Percentiles rank a stretch among this genome's conserved stretches.
phyloP scores from a whole-genome alignment of 768 basidiomycete species.

The Lactarius deliciosus region DNA sequence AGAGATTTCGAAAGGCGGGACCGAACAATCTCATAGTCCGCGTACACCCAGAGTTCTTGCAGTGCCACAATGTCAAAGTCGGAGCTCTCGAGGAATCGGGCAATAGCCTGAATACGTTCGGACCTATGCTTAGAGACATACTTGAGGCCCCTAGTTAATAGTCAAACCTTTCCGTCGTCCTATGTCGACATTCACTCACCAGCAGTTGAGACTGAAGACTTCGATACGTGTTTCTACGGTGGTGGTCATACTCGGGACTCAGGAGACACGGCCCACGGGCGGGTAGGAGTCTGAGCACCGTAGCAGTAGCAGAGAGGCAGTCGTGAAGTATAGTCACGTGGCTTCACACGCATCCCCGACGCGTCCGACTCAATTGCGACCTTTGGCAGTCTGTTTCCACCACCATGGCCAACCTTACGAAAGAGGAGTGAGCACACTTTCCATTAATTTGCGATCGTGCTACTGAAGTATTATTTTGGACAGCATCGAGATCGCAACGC shows the following conservation, averaged over 20 bases:
- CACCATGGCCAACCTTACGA: slow-evolving; percentile 37
- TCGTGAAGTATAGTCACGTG: slow-evolving; percentile 3
- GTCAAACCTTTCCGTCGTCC: not conserved
- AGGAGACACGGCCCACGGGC: no score
- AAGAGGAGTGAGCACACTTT: slow-evolving; percentile 36
- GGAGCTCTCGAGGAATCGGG: slow-evolving; percentile 57
- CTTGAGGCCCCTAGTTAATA: slow-evolving; percentile 71
- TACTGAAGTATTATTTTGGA: slow-evolving; percentile 1
- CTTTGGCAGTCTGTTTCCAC: not conserved
- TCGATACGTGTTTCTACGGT: slow-evolving; percentile 46
- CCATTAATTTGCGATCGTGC: not conserved
- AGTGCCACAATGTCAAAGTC: slow-evolving; percentile 78
- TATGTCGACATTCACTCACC: slow-evolving; percentile 44
- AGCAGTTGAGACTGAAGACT: slow-evolving; percentile 78
- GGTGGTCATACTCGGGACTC: slow-evolving; percentile 31
- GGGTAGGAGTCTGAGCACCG: not conserved
- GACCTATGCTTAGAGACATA: slow-evolving; percentile 74
- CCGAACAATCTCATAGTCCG: slow-evolving; percentile 72
- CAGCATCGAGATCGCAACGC: slow-evolving; percentile 83
- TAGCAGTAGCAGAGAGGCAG: no score
- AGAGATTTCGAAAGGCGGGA: slow-evolving; percentile 52
- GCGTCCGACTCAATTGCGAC: not conserved
- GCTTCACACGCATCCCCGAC: not conserved
- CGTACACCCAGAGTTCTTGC: slow-evolving; percentile 87
- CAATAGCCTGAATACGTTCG: slow-evolving; percentile 74